A percentile compares a stretch with the other conserved stretches of the same genome.
Conservation (phyloP, 805 yeast species). For the Sugiyamaella boreocaroliniensis region DNA sequence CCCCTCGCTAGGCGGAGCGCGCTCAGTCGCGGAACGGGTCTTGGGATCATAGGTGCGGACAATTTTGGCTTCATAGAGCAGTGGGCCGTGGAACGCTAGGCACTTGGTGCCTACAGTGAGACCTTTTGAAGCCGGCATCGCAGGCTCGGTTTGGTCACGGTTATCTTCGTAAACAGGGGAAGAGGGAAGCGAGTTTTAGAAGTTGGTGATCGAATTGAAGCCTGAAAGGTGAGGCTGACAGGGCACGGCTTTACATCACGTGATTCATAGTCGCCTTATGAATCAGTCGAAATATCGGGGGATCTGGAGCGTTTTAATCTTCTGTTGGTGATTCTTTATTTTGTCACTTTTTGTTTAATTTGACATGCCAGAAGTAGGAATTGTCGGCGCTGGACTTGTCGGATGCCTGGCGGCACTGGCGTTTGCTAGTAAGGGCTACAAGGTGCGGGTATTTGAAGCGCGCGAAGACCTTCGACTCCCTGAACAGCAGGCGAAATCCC, state of each 20-base stretch:
- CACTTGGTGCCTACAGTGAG: slow-evolving; percentile 34
- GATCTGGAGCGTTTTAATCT: too few species aligned
- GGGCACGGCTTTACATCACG: too few species aligned
- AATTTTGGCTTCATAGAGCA: slow-evolving; percentile 82
- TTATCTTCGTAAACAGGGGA: too few species aligned
- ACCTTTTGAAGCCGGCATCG: slow-evolving; percentile 5
- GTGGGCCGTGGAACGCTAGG: slow-evolving; percentile 84
- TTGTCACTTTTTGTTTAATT: too few species aligned
- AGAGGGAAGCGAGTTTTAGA: too few species aligned
- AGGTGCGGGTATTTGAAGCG: slow-evolving; percentile 65
- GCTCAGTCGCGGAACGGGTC: slow-evolving; percentile 11
- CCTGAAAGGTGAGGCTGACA: too few species aligned
- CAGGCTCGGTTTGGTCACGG: not conserved
- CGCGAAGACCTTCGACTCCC: slow-evolving; percentile 58
- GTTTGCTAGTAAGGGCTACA: slow-evolving; percentile 60
- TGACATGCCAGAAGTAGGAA: slow-evolving; percentile 12
- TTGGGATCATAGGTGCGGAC: slow-evolving; percentile 55
- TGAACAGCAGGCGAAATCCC: slow-evolving; percentile 17
- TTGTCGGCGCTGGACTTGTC: slow-evolving; percentile 88
- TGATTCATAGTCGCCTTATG: too few species aligned
- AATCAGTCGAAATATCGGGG: too few species aligned
- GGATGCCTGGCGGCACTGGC: slow-evolving; percentile 84
- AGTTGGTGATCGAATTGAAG: too few species aligned
- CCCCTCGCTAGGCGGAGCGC: slow-evolving; percentile 13
- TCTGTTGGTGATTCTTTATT: not conserved